Base-by-base conservation (phyloP, 148 eudicot genomes). In the Spergularia bocconei region DNA sequence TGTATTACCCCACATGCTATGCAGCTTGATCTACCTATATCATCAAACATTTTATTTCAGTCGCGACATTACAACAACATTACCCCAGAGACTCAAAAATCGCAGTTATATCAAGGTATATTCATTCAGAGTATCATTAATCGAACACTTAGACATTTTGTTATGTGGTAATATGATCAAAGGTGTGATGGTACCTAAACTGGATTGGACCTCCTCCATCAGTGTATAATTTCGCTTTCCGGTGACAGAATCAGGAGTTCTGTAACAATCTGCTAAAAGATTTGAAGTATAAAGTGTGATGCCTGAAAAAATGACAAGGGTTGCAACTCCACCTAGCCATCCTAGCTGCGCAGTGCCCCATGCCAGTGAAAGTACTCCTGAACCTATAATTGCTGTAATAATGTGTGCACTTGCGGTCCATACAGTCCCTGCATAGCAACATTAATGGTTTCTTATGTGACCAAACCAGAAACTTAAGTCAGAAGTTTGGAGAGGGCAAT, bases 261-360 rank as follows among this genome's bases (percentile, higher is more conserved):
- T 76, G 64, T 88, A 90, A 63, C 92, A 88, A 79, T 88, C 95
- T 3, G 95, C 84, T 2, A 88, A 74, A 15, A 90, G 87, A 54
- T 69, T 76, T 2, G 91, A 86, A 48, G 94, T 77, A 23, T 81
- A 88, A 20, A 84, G 70, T 4, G 91, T 88, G 71, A 90, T 82
- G 7, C 54, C 70, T 7, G 94, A 77, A 36, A 90, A 90, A 0
- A 80, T 70, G 5, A 88, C 19, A 6, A 90, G 80, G 15, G 87
- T 83, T 8, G 82, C 69, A 5, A 79, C 77, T 10, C 95, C 95
- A 12, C 78, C 89, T 1, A 88, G 7, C 95, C 95, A 90, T 53
- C 92, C 95, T 20, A 90, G 87, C 38, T 90, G 95, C 6, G 92
- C 95, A 21, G 81, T 76, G 2, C 83, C 86, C 95, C 95, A 90